phyloP scores from a whole-genome alignment of 2,329 filamentous ascomycete genomes.

The Calonectria pseudoturangicola region DNA sequence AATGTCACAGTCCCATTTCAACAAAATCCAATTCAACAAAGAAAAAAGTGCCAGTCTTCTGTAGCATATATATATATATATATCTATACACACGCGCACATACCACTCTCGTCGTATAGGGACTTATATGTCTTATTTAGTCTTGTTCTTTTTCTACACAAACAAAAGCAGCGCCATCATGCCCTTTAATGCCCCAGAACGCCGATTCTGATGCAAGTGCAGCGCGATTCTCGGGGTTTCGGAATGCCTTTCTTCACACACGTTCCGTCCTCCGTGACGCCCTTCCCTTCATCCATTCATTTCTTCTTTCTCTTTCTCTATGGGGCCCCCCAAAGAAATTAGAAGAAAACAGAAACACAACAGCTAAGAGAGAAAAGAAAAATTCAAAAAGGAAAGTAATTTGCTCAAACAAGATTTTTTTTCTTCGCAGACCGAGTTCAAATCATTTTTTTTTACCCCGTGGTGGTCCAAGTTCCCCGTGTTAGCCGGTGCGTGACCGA shows the following conservation, averaged over 20 bases:
- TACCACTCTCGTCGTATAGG: slow-evolving; percentile 32
- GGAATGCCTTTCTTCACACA: slow-evolving; percentile 18
- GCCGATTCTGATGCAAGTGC: slow-evolving; percentile 56
- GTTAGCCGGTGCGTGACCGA: slow-evolving; percentile 35
- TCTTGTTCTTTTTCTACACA: slow-evolving; percentile 41
- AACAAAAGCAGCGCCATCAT: slow-evolving; percentile 53
- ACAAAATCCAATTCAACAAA: slow-evolving; percentile 24
- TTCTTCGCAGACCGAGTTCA: neutral
- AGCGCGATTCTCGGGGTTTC: slow-evolving; percentile 39
- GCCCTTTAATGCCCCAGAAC: slow-evolving; percentile 55
- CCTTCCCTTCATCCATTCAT: slow-evolving; percentile 29
- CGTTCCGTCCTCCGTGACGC: slow-evolving; percentile 37
- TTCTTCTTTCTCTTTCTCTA: slow-evolving; percentile 28
- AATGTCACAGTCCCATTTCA: slow-evolving; percentile 19
- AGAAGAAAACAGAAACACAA: slow-evolving; percentile 25
- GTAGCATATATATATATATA: neutral
- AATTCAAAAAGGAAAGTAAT: slow-evolving; percentile 22
- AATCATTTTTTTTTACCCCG: slow-evolving; percentile 10
- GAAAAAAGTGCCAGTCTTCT: neutral
- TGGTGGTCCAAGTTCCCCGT: slow-evolving; percentile 26
- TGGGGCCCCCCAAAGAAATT: slow-evolving; percentile 20
- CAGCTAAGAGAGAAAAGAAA: slow-evolving; percentile 11
- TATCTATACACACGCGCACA: neutral
- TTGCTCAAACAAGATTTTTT: slow-evolving; percentile 23
- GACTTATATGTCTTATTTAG: slow-evolving; percentile 8